A percentile compares a stretch with the other conserved stretches of the same genome.
These are phyloP conservation scores for Ceratobasidium sp. DNA, from an alignment of 1,284 basidiomycete species.

Conservation along the genomic window DNA sequence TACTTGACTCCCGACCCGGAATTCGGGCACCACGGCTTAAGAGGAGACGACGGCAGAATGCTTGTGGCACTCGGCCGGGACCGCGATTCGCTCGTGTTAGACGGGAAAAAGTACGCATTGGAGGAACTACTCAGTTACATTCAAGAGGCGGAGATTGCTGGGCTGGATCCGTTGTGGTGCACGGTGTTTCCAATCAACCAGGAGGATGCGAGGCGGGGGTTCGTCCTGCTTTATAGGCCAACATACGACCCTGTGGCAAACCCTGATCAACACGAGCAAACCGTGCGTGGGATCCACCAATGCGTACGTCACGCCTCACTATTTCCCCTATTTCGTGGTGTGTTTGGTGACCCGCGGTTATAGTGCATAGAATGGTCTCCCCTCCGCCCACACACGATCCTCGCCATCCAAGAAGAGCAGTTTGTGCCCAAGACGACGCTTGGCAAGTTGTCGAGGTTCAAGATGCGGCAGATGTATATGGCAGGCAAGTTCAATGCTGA, in stretches of 20 bases:
- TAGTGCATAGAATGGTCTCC: constrained; percentile 33
- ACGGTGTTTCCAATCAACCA: constrained; percentile 14
- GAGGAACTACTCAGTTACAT: constrained; percentile 1
- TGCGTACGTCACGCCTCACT: neutral
- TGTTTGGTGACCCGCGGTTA: neutral
- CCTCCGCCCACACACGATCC: constrained; percentile 8
- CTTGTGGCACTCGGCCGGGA: constrained; percentile 18
- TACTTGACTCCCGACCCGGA: constrained; percentile 17
- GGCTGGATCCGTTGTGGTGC: constrained; percentile 15
- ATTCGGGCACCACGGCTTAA: neutral
- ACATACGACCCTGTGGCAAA: neutral
- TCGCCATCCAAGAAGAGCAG: constrained; percentile 24
- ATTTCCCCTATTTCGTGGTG: neutral
- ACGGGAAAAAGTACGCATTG: constrained; percentile 16
- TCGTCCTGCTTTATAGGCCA: constrained; percentile 4
- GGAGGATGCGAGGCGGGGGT: neutral
- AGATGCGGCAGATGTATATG: constrained; percentile 28
- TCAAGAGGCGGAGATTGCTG: constrained; percentile 18
- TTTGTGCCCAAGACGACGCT: constrained; percentile 37
- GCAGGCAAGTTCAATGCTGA: neutral
- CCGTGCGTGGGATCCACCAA: neutral
- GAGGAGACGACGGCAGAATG: constrained; percentile 13
- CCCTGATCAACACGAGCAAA: neutral
- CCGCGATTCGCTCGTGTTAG: constrained; percentile 17
- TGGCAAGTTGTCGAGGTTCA: constrained; percentile 24